Evolutionary conservation across 1,284 basidiomycete genomes (phyloP).

Genomic region (Rugosomyces carneus): DNA sequence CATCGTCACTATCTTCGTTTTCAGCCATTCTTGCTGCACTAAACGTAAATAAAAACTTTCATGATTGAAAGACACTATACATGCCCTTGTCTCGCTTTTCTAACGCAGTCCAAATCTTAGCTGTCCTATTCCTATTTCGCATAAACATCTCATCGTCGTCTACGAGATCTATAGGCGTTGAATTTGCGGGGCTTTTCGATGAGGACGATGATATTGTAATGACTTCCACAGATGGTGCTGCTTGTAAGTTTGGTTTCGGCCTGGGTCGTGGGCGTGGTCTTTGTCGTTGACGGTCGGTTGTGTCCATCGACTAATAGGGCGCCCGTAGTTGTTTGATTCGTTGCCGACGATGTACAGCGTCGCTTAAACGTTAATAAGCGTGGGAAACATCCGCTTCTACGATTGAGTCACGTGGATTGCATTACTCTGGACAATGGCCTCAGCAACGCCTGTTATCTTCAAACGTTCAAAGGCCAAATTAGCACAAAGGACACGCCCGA

Average conservation of each 20-base stretch:
- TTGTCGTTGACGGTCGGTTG: slow-evolving; percentile 29
- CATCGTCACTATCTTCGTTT: slow-evolving; percentile 18
- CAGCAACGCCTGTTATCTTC: slow-evolving; percentile 32
- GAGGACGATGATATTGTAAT: slow-evolving; percentile 15
- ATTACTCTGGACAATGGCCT: slow-evolving; percentile 19
- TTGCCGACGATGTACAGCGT: no score
- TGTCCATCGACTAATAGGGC: slow-evolving; percentile 25
- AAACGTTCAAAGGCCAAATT: slow-evolving; percentile 56
- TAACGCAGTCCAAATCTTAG: slow-evolving; percentile 51
- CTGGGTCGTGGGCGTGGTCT: slow-evolving; percentile 51
- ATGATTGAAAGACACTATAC: neutral
- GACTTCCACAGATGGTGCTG: slow-evolving; percentile 12
- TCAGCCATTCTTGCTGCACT: slow-evolving; percentile 8
- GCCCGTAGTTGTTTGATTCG: no score
- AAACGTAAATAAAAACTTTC: neutral
- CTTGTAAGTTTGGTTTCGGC: slow-evolving; percentile 30
- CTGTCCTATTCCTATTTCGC: slow-evolving; percentile 48
- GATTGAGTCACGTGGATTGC: slow-evolving; percentile 29
- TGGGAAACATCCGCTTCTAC: slow-evolving; percentile 38
- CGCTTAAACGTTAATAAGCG: slow-evolving; percentile 33
- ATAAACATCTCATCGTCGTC: slow-evolving; percentile 65
- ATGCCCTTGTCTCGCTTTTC: slow-evolving; percentile 47
- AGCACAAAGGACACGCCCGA: slow-evolving; percentile 41
- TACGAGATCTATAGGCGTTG: slow-evolving; percentile 27
- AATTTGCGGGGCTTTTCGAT: slow-evolving; percentile 13